Conservation (phyloP, 305 asterid species). For the Fraxinus angustifolia region DNA sequence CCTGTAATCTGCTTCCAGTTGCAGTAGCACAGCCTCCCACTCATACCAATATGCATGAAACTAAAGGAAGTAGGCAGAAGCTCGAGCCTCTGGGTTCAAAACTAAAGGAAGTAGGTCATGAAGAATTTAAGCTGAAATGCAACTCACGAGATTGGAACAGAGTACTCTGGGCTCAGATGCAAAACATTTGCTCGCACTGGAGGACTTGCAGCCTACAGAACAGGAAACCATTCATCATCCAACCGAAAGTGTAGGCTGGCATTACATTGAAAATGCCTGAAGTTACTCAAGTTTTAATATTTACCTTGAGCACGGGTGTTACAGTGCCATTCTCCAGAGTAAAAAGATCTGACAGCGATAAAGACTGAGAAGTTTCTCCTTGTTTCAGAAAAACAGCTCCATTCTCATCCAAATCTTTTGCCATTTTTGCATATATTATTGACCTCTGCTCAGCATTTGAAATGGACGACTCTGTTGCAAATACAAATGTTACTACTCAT, state of each 20-base stretch:
- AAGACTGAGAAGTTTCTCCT: conserved; percentile 89
- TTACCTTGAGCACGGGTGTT: conserved; percentile 69
- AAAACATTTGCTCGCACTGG: conserved; percentile 91
- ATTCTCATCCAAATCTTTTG: conserved; percentile 68
- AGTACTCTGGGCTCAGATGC: conserved; percentile 60
- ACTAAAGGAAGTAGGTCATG: neutral
- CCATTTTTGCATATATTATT: conserved; percentile 63
- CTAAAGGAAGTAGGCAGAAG: neutral
- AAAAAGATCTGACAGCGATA: conserved; percentile 79
- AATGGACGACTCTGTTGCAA: conserved; percentile 40
- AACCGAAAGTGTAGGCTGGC: conserved; percentile 2
- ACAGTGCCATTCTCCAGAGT: conserved; percentile 57
- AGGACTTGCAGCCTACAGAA: conserved; percentile 68
- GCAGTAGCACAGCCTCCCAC: neutral
- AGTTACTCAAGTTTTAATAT: neutral
- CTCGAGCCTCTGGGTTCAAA: neutral
- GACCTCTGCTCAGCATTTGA: conserved; percentile 63
- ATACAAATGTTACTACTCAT: neutral
- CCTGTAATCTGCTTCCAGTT: neutral
- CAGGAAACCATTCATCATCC: conserved; percentile 19
- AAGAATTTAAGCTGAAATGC: conserved; percentile 8
- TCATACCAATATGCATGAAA: neutral
- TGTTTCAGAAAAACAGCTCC: conserved; percentile 78
- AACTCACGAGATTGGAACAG: conserved; percentile 84
- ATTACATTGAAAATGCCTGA: neutral